Conservation (phyloP, 306 rosid species). For the Benincasa hispida region DNA sequence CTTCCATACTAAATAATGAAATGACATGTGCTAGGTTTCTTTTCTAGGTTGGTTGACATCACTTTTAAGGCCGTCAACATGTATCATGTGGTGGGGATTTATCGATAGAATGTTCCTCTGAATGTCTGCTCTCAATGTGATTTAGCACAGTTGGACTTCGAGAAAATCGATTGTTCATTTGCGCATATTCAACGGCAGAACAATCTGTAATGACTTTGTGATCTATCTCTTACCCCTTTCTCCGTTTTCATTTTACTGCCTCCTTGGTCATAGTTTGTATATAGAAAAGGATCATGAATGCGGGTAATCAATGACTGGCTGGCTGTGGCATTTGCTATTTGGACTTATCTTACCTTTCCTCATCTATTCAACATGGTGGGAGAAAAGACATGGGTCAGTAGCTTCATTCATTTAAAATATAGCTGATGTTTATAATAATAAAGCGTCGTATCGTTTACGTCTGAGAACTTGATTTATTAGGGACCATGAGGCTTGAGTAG, state of each 20-base stretch:
- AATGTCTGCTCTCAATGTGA: not conserved
- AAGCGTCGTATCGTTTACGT: not conserved
- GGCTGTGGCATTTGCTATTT: not conserved
- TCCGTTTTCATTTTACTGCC: not conserved
- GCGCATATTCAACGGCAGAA: not conserved
- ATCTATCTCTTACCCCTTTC: not conserved
- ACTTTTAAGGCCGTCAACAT: not conserved
- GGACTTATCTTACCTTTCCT: not conserved
- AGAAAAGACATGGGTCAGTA: not conserved
- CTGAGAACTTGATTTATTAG: not conserved
- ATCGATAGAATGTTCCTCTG: not conserved
- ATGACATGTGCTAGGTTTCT: not conserved
- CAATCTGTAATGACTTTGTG: slow-evolving; percentile 5
- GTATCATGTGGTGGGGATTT: not conserved
- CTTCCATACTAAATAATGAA: slow-evolving; percentile 5
- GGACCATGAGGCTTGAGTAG: not conserved
- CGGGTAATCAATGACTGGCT: not conserved
- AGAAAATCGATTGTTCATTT: not conserved
- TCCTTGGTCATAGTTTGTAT: not conserved
- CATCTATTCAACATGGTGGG: not conserved
- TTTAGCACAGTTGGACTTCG: not conserved
- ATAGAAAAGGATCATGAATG: not conserved
- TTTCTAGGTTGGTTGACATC: slow-evolving; percentile 4
- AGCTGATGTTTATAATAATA: not conserved
- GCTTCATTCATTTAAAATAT: not conserved